Base-by-base conservation (phyloP, 352 stramenopile species). In the Blastocystis hominis region DNA sequence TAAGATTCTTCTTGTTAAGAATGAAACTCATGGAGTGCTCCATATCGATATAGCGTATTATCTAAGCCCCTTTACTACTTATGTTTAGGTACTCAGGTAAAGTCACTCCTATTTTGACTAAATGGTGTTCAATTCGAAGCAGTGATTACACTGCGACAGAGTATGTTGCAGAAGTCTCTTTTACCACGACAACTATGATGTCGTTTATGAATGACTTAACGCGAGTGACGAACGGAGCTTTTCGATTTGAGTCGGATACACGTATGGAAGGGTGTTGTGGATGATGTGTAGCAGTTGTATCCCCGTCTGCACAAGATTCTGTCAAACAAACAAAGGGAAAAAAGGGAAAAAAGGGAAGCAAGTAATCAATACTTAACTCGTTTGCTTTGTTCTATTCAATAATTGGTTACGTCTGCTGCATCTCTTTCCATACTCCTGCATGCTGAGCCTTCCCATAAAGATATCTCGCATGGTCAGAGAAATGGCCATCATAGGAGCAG, bases 131-230 rank as follows among this genome's bases (percentile, higher is more conserved):
- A 61, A 63, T 80, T 20, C 69, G 69, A 42, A n/a, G 69, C 44
- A 30, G 42, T 5, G 55, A 80, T 30, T 80, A 80, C 30, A 63
- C 36, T 9, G 38, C 69, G 5, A 80, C 42, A 2, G 69, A 61
- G 13, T 80, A 80, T 46, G 62, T 63, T 24, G 69, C 50, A 4
- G 69, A 80, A 40, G 69, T 80, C 15, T 46, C 69, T 9, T 80
- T 80, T 36, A 64, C 69, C 34, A 80, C 69, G 2, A 80, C 69
- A 30, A 80, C 69, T 40, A 80, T 80, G 69, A 20, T 46, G 15
- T 63, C 69, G 2, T 80, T 80, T 36, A 80, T 80, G 69, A 80
- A 80, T 40, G 69, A 80, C 4, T 36, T 80, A 7, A 80, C 69
- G 40, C 13, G 42, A 24, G 69, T 40, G 17, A 80, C 69, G 40